Percentiles rank a stretch among this genome's conserved stretches.
phyloP scores from a whole-genome alignment of 352 stramenopile species.

The Phytophthora brassicae region DNA sequence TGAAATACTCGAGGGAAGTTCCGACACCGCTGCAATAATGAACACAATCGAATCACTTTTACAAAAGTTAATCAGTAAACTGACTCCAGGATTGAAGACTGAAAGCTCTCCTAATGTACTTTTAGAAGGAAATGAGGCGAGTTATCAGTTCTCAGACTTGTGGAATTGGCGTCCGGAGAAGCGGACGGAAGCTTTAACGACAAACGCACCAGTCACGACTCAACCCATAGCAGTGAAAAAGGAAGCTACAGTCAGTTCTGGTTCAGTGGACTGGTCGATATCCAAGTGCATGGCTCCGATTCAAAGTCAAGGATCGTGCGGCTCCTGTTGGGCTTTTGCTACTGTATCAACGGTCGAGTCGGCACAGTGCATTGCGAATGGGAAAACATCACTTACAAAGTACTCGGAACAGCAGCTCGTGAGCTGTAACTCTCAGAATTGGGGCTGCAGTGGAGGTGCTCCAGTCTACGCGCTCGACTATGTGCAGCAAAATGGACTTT shows the following conservation, averaged over 20 bases:
- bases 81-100: conserved; percentile 9
- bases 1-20: not conserved
- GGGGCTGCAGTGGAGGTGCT: conserved; percentile 90
- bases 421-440: conserved; percentile 85
- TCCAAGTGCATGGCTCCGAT: conserved; percentile 55
- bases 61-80: conserved; percentile 7
- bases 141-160: conserved; percentile 31
- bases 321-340: conserved; percentile 98
- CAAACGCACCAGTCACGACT: conserved; percentile 11
- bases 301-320: conserved; percentile 96
- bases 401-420: conserved; percentile 94
- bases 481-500: conserved; percentile 87
- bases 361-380: conserved; percentile 82
- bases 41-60: conserved; percentile 14
- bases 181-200: conserved; percentile 7
- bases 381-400: conserved; percentile 68
- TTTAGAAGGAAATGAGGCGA: conserved; percentile 9
- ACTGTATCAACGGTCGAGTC: conserved; percentile 91
- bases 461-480: conserved; percentile 92
- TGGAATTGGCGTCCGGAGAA: conserved; percentile 21
- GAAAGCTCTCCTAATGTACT: conserved; percentile 20
- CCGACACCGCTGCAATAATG: conserved; percentile 12
- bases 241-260: conserved; percentile 8
- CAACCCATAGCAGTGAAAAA: conserved; percentile 3
- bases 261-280: conserved; percentile 48